A percentile compares a stretch with the other conserved stretches of the same genome.
These are phyloP conservation scores for Leccinum subtestaceum DNA, from an alignment of 768 basidiomycete genomes.

Conservation along the genomic window DNA sequence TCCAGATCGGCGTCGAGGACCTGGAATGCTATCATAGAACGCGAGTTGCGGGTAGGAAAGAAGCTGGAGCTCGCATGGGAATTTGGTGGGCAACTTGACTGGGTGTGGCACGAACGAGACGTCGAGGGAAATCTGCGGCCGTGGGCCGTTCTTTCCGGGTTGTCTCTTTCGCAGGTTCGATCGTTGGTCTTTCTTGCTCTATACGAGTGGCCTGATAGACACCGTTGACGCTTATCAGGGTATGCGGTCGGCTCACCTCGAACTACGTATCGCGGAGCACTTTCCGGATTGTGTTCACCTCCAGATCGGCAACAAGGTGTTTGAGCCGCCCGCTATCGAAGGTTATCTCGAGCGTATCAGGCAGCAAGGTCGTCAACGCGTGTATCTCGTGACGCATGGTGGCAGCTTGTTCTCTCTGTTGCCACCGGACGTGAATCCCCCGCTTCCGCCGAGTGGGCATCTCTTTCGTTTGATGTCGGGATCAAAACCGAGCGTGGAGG, in stretches of 20 bases:
- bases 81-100: conserved; percentile 69
- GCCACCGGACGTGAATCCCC: conserved; percentile 57
- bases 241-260: conserved; percentile 50
- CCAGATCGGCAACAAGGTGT: conserved; percentile 41
- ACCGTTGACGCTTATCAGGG: conserved; percentile 28
- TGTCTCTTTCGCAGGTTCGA: conserved; percentile 69
- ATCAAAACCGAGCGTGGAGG: conserved; percentile 26
- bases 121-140: conserved; percentile 56
- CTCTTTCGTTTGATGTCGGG: conserved; percentile 31
- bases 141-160: conserved; percentile 74
- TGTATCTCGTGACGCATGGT: conserved; percentile 72
- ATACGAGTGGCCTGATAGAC: conserved; percentile 13
- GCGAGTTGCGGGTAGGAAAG: conserved; percentile 51
- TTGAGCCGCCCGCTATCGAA: conserved; percentile 81
- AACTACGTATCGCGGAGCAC: conserved; percentile 76
- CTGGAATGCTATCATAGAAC: conserved; percentile 60
- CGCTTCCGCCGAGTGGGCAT: conserved; percentile 59
- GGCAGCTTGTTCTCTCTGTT: conserved; percentile 66
- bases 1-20: conserved; percentile 35
- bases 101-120: conserved; percentile 77
- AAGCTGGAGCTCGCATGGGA: conserved; percentile 79
- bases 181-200: not conserved
- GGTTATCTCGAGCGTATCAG: conserved; percentile 79
- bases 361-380: conserved; percentile 51
- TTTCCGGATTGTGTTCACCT: conserved; percentile 46